phyloP scores from a whole-genome alignment of 371 early-diverging fungal genomes.

The Rhizopus sp. region DNA sequence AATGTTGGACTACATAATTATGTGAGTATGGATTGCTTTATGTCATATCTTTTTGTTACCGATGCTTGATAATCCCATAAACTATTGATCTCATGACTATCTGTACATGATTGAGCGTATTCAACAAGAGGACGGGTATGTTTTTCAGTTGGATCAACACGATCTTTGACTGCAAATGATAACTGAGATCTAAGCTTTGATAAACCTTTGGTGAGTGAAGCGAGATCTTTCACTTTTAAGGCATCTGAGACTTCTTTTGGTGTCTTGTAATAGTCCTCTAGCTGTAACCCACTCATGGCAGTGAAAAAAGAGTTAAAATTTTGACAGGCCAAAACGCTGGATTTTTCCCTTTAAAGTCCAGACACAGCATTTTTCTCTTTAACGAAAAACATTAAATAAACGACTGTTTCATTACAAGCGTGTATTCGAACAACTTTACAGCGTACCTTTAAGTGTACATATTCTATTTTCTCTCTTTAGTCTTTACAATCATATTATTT shows the following conservation, averaged over 20 bases:
- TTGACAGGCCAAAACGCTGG: neutral
- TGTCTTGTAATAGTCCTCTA: conserved; percentile 31
- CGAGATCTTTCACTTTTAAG: conserved; percentile 31
- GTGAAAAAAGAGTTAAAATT: neutral
- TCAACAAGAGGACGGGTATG: conserved; percentile 47
- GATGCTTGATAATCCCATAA: conserved; percentile 50
- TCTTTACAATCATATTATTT: no score
- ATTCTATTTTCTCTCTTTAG: no score
- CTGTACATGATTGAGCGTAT: conserved; percentile 43
- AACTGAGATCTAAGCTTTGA: conserved; percentile 37
- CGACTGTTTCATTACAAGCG: no score
- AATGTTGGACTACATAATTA: conserved; percentile 31
- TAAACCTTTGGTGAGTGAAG: conserved; percentile 22
- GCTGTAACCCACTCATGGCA: conserved; percentile 4
- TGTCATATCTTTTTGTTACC: conserved; percentile 15
- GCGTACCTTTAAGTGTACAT: no score
- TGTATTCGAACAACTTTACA: no score
- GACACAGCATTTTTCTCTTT: no score
- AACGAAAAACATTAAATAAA: no score
- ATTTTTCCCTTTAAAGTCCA: no score
- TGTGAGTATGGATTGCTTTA: neutral
- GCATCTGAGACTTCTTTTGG: conserved; percentile 30
- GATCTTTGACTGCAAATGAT: conserved; percentile 28
- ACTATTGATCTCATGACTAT: conserved; percentile 35
- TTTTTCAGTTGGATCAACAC: conserved; percentile 48